Conservation (phyloP, 495 filamentous ascomycete species). For the Apiosordaria backusii region DNA sequence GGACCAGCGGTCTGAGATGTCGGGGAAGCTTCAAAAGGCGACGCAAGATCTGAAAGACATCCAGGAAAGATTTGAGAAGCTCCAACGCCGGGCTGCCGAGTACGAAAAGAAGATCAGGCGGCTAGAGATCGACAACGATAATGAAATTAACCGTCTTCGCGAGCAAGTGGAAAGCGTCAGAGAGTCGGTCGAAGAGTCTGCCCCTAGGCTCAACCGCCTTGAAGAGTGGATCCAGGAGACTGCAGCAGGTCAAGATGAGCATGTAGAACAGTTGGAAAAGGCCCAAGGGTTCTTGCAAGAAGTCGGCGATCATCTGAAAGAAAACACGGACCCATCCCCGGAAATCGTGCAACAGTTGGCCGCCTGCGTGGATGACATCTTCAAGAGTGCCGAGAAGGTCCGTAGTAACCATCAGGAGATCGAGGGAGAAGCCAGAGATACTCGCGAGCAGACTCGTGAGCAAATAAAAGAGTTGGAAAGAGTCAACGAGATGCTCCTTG, state of each 20-base stretch:
- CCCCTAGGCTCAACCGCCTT: not conserved
- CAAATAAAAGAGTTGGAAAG: not conserved
- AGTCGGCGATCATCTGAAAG: not conserved
- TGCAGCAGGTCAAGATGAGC: not conserved
- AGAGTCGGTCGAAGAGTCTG: not conserved
- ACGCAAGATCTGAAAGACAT: not conserved
- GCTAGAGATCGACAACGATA: not conserved
- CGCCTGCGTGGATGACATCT: not conserved
- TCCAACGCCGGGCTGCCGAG: not conserved
- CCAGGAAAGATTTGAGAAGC: not conserved
- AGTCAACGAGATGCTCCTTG: not conserved
- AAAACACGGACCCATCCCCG: not conserved
- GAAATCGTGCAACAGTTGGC: not conserved
- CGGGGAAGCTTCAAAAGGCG: not conserved
- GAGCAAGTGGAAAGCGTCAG: not conserved
- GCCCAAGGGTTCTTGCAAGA: not conserved
- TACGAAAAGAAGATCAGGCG: not conserved
- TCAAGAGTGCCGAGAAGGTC: not conserved
- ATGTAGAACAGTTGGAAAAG: not conserved
- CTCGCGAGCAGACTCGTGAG: not conserved
- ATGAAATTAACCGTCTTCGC: not conserved
- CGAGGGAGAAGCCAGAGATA: not conserved
- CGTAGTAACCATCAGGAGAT: not conserved
- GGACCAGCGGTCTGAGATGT: not conserved
- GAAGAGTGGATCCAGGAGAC: not conserved